Conservation (phyloP, 1,139 yeast species). For the Candida sp. region DNA sequence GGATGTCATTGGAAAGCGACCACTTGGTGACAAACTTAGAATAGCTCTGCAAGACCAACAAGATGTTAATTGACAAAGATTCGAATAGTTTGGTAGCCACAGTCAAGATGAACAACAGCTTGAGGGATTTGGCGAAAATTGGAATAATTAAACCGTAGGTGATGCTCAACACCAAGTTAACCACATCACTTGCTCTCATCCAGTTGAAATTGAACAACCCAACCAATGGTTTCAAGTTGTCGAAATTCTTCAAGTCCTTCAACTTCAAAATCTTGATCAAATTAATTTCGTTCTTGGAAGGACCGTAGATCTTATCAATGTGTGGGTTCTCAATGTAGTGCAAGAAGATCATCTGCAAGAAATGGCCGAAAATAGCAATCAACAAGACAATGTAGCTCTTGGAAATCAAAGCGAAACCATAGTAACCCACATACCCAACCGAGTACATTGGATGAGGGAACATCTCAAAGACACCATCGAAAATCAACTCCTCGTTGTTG, state of each 20-base stretch:
- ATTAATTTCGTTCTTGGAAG: conserved; percentile 43
- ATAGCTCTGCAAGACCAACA: conserved; percentile 65
- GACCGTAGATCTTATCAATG: conserved; percentile 78
- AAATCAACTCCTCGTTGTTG: conserved; percentile 73
- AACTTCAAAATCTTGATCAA: conserved; percentile 39
- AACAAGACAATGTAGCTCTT: conserved; percentile 75
- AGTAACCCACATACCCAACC: conserved; percentile 87
- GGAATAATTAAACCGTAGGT: conserved; percentile 52
- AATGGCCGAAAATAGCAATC: conserved; percentile 79
- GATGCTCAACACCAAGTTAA: conserved; percentile 52
- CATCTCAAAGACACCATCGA: conserved; percentile 91
- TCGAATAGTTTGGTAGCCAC: conserved; percentile 56
- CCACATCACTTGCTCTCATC: conserved; percentile 67
- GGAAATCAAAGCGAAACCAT: conserved; percentile 81
- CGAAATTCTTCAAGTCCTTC: conserved; percentile 48
- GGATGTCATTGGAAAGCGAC: conserved; percentile 68
- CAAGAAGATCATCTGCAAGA: conserved; percentile 78
- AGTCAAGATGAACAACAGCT: conserved; percentile 50
- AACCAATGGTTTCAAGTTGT: conserved; percentile 64
- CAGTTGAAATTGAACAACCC: conserved; percentile 67
- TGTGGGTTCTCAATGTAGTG: conserved; percentile 87
- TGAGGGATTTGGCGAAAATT: conserved; percentile 29
- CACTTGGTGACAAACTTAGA: conserved; percentile 69
- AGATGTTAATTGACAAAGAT: conserved; percentile 53
- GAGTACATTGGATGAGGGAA: conserved; percentile 97